Evolutionary conservation across 768 basidiomycete species (phyloP), one percentile per base, ranked within the genome.

Genomic region (Rhizopogon roseolus): DNA sequence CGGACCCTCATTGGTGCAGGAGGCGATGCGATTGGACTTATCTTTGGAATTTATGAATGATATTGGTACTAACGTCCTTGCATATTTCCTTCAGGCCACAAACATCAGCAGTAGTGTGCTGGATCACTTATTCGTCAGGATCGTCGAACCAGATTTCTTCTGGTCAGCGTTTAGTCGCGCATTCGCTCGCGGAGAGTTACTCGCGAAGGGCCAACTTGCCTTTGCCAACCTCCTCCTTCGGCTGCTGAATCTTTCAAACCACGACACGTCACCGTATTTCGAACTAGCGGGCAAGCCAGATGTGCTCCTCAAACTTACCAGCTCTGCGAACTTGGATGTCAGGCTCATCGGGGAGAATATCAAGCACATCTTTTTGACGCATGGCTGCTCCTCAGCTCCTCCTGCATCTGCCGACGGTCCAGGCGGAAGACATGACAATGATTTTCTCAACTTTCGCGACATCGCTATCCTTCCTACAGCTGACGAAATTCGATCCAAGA

Each of bases 351-450:
- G 69, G 0, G 62, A 73, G 11, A 69, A 71, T 50, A 68, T 78
- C 45, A 69, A 75, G 55, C 62, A 73, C 41, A 58, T 71, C 36
- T 22, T 71, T 27, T 54, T 61, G 17, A 62, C 62, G 14, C 58
- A 58, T 43, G 57, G 54, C 22, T 22, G 22, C n/a, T 39, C 58
- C 6, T 59, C 54, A 25, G 60, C 60, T 11, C 34, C 55, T 11
- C 44, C 54, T n/a, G 58, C 60, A 13, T 57, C 46, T 17, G 72
- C 66, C 1, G 53, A 60, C 42, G 61, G 64, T n/a, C 78, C 84
- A 1, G 84, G 84, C 0, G 84, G 82, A 2, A 70, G 84, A 1
- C 84, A 85, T 56, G 81, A 84, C 60, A 86, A 86, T 55, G 84
- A 86, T 60, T 76, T 77, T 50, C 64, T 61, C 13, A 77, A 85